These are phyloP conservation scores for Penicillium corylophilum DNA, from an alignment of 2,329 filamentous ascomycete species.

Conservation along the genomic window DNA sequence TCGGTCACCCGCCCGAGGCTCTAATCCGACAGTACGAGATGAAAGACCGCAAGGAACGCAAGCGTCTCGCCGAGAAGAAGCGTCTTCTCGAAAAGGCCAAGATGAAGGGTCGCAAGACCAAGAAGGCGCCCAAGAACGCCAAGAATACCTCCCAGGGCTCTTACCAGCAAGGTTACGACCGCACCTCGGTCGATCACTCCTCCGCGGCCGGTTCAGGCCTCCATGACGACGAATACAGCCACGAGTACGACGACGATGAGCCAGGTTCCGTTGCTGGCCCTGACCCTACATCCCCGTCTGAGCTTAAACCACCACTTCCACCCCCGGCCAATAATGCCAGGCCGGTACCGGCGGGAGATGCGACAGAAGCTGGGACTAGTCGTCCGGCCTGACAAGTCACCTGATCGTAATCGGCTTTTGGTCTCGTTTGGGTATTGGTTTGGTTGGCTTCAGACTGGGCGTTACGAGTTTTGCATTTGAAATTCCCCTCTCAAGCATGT, in stretches of 20 bases:
- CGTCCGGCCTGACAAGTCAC: conserved; percentile 32
- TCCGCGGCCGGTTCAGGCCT: conserved; percentile 40
- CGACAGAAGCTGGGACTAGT: conserved; percentile 30
- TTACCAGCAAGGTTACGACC: conserved; percentile 44
- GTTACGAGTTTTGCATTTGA: conserved; percentile 21
- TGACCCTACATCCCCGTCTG: conserved; percentile 51
- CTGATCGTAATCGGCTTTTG: neutral
- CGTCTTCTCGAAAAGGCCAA: conserved; percentile 88
- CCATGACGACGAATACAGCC: conserved; percentile 51
- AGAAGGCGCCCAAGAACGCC: conserved; percentile 71
- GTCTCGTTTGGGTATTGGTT: conserved; percentile 1
- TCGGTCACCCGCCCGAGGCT: conserved; percentile 79
- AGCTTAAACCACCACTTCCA: conserved; percentile 67
- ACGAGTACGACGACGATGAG: conserved; percentile 55
- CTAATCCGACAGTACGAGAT: conserved; percentile 91
- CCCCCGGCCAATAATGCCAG: conserved; percentile 53
- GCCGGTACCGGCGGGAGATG: conserved; percentile 16
- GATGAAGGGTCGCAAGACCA: conserved; percentile 85
- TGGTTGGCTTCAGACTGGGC: conserved; percentile 2
- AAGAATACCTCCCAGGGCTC: conserved; percentile 45
- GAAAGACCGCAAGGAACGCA: conserved; percentile 82
- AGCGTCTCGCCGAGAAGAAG: conserved; percentile 80
- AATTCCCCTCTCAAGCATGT: conserved; percentile 26
- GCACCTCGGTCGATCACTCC: conserved; percentile 41
- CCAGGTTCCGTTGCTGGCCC: conserved; percentile 39